A percentile compares a stretch with the other conserved stretches of the same genome.
Evolutionary conservation across 768 basidiomycete species (phyloP).

Genomic region (Trametes coccinea): DNA sequence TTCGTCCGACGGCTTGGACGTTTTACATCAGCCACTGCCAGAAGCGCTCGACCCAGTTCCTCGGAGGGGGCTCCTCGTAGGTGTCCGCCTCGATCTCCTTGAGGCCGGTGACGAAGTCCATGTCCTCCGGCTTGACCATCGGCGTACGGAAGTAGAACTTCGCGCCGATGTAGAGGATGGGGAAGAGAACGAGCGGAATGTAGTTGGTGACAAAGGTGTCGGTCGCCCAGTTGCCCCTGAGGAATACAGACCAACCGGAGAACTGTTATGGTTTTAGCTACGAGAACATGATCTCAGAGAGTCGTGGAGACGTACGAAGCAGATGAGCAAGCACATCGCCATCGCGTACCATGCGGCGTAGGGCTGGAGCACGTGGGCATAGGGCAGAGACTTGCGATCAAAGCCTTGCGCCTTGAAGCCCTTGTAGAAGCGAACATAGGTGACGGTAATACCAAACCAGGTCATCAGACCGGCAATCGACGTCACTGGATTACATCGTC

Average conservation of each 20-base stretch:
- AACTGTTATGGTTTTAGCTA: slow-evolving; percentile 34
- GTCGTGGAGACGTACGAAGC: slow-evolving; percentile 46
- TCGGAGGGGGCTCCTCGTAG: slow-evolving; percentile 71
- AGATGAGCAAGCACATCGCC: slow-evolving; percentile 46
- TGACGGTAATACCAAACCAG: slow-evolving; percentile 50
- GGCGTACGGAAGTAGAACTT: slow-evolving; percentile 53
- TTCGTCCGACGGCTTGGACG: not conserved
- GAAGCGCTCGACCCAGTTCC: slow-evolving; percentile 63
- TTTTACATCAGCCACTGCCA: slow-evolving; percentile 65
- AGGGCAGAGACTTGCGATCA: slow-evolving; percentile 72
- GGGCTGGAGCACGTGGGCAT: slow-evolving; percentile 63
- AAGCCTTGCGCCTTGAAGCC: slow-evolving; percentile 82
- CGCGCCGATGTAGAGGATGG: slow-evolving; percentile 65
- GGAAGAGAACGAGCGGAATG: slow-evolving; percentile 67
- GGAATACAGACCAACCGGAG: slow-evolving; percentile 53
- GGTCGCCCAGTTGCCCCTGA: slow-evolving; percentile 51
- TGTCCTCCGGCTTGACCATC: slow-evolving; percentile 55
- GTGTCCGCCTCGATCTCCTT: slow-evolving; percentile 35
- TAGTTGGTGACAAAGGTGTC: slow-evolving; percentile 85
- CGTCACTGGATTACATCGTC: slow-evolving; percentile 13
- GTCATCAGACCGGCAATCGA: slow-evolving; percentile 49
- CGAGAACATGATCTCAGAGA: not conserved
- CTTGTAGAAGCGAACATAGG: slow-evolving; percentile 72
- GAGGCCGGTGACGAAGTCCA: slow-evolving; percentile 81
- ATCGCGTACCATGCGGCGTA: slow-evolving; percentile 63